phyloP scores from a whole-genome alignment of 805 yeast species.

The Pichia heedii region DNA sequence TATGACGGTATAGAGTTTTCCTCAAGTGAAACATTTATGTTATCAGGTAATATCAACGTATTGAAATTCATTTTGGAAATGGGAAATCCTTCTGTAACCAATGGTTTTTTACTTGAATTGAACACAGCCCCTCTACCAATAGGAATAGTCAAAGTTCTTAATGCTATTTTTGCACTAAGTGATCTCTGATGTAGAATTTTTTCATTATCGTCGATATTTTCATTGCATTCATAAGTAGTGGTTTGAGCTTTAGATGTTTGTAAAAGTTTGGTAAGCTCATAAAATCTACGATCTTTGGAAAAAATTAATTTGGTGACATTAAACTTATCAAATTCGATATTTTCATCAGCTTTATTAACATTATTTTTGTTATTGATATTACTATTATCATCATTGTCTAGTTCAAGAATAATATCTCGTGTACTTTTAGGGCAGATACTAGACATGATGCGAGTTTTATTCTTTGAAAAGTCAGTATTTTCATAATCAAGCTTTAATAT shows the following conservation, averaged over 20 bases:
- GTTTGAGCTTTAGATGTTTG: constrained; percentile 63
- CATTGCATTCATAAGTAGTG: constrained; percentile 32
- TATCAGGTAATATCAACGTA: constrained; percentile 54
- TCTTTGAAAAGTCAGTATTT: not conserved
- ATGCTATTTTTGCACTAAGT: constrained; percentile 51
- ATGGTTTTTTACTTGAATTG: constrained; percentile 59
- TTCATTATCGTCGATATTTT: constrained; percentile 44
- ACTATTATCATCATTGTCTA: constrained; percentile 6
- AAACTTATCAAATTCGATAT: constrained; percentile 58
- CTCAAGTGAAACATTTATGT: constrained; percentile 52
- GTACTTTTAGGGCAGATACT: constrained; percentile 17
- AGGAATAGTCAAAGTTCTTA: constrained; percentile 68
- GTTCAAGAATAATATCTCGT: constrained; percentile 33
- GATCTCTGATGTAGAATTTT: constrained; percentile 43
- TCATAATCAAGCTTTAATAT: constrained; percentile 19
- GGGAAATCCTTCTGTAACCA: constrained; percentile 77
- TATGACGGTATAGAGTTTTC: constrained; percentile 42
- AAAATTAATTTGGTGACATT: constrained; percentile 65
- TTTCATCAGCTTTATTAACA: constrained; percentile 35
- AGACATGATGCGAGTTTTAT: too few species aligned
- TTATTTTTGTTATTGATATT: not conserved
- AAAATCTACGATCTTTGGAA: constrained; percentile 67
- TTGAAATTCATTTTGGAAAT: constrained; percentile 68
- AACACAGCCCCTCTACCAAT: constrained; percentile 72
- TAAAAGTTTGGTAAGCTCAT: constrained; percentile 62